Conservation (phyloP, 83 land plant genomes). For the Thuja plicata region DNA sequence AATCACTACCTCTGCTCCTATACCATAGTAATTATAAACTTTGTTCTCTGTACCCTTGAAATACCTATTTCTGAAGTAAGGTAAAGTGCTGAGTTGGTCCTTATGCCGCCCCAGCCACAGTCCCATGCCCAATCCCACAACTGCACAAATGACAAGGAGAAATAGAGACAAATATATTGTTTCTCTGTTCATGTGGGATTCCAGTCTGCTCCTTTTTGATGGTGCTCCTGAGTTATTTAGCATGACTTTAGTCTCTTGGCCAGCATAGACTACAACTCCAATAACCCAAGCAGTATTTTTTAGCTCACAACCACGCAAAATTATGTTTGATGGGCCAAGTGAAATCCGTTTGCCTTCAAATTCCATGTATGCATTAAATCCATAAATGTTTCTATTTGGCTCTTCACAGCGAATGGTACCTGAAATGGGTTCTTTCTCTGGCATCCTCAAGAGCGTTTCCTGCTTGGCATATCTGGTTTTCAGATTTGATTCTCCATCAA, state of each 20-base stretch:
- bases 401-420: slow-evolving; percentile 76
- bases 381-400: slow-evolving; percentile 97
- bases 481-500: slow-evolving; percentile 91
- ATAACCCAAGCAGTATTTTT: slow-evolving; percentile 90
- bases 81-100: slow-evolving; percentile 46
- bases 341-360: slow-evolving; percentile 67
- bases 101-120: slow-evolving; percentile 67
- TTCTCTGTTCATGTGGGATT: slow-evolving; percentile 88
- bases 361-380: slow-evolving; percentile 82
- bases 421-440: slow-evolving; percentile 25
- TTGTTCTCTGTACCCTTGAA: slow-evolving; percentile 25
- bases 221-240: slow-evolving; percentile 95
- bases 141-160: slow-evolving; percentile 59
- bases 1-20: slow-evolving; percentile 61
- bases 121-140: slow-evolving; percentile 67
- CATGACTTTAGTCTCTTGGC: slow-evolving; percentile 96
- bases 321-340: slow-evolving; percentile 85
- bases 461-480: slow-evolving; percentile 90
- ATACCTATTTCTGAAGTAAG: slow-evolving; percentile 53
- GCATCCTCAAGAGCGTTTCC: slow-evolving; percentile 55
- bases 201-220: slow-evolving; percentile 88
- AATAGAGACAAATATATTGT: slow-evolving; percentile 71
- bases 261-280: slow-evolving; percentile 92
- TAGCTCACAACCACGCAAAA: slow-evolving; percentile 94
- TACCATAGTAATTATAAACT: slow-evolving; percentile 65